These are phyloP conservation scores for Trametes polyzona DNA, from an alignment of 1,284 basidiomycete species.

Conservation along the genomic window DNA sequence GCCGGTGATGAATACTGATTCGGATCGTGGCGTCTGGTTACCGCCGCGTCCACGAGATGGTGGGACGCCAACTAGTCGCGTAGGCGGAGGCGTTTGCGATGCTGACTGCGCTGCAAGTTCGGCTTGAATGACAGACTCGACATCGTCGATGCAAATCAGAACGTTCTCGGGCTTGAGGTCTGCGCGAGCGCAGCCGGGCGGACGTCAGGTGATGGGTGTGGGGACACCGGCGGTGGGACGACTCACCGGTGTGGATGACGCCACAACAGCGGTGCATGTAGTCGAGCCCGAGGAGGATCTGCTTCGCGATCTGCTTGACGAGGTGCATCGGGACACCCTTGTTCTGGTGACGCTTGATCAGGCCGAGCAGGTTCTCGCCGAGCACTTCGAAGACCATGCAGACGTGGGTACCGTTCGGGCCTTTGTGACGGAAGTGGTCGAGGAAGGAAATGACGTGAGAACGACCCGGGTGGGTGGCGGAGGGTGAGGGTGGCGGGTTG, in stretches of 20 bases:
- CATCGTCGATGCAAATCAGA: conserved; percentile 96
- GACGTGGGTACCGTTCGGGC: conserved; percentile 96
- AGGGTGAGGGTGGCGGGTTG: conserved; percentile 67
- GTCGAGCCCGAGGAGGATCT: conserved; percentile 93
- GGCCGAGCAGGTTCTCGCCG: conserved; percentile 95
- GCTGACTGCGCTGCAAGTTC: conserved; percentile 70
- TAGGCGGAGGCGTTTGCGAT: conserved; percentile 56
- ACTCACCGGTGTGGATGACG: conserved; percentile 85
- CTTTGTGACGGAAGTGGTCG: conserved; percentile 96
- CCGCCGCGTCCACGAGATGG: conserved; percentile 95
- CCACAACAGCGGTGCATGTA: conserved; percentile 98
- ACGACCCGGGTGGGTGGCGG: conserved; percentile 72
- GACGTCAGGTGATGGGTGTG: neutral
- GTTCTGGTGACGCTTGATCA: conserved; percentile 96
- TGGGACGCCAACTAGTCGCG: conserved; percentile 91
- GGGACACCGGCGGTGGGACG: conserved; percentile 23
- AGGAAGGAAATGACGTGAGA: conserved; percentile 94
- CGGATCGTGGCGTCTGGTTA: conserved; percentile 93
- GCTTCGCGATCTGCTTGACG: conserved; percentile 97
- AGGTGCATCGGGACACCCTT: conserved; percentile 94
- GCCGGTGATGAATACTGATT: conserved; percentile 90
- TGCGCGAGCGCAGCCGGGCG: conserved; percentile 26
- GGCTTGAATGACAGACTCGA: conserved; percentile 90
- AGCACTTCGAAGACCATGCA: conserved; percentile 99
- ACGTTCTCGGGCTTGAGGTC: conserved; percentile 99